phyloP scores from a whole-genome alignment of 129 eudicot species.

The Escallonia rubra region DNA sequence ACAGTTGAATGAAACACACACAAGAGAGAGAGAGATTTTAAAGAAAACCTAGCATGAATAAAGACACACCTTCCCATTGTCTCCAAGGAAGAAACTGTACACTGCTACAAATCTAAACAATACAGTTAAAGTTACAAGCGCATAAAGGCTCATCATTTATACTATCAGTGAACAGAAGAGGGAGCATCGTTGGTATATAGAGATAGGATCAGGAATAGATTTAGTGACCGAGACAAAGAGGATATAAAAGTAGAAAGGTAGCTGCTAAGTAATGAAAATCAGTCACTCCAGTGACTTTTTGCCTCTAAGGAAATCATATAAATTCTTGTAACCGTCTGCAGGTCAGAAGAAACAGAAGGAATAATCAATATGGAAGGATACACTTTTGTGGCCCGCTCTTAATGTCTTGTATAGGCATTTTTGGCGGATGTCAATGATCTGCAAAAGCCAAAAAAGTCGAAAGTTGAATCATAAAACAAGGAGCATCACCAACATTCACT shows the following conservation, averaged over 20 bases:
- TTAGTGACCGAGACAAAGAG: background rate
- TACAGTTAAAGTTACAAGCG: constrained; percentile 23
- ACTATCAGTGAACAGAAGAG: too few relatives aligned
- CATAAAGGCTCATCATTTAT: background rate
- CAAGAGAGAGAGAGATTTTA: background rate
- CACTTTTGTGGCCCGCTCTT: constrained; percentile 90
- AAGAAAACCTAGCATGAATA: too few relatives aligned
- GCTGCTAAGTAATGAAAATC: background rate
- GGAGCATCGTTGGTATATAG: too few relatives aligned
- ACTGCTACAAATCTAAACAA: constrained; percentile 78
- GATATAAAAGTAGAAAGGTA: constrained; percentile 5
- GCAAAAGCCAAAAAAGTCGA: constrained; percentile 21
- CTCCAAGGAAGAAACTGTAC: constrained; percentile 95
- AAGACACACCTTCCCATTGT: constrained; percentile 76
- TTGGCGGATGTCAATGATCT: constrained; percentile 80
- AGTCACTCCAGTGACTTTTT: too few relatives aligned
- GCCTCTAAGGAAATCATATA: background rate
- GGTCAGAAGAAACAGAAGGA: background rate
- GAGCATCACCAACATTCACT: too few relatives aligned
- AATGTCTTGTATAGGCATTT: constrained; percentile 74
- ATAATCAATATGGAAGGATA: constrained; percentile 45
- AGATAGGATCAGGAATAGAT: too few relatives aligned
- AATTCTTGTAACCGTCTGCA: background rate
- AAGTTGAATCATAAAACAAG: background rate
- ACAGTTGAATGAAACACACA: background rate